Evolutionary conservation across 202 grass and related monocot genomes (phyloP), one percentile per base, ranked within the genome.

Genomic region (Digitaria exilis): DNA sequence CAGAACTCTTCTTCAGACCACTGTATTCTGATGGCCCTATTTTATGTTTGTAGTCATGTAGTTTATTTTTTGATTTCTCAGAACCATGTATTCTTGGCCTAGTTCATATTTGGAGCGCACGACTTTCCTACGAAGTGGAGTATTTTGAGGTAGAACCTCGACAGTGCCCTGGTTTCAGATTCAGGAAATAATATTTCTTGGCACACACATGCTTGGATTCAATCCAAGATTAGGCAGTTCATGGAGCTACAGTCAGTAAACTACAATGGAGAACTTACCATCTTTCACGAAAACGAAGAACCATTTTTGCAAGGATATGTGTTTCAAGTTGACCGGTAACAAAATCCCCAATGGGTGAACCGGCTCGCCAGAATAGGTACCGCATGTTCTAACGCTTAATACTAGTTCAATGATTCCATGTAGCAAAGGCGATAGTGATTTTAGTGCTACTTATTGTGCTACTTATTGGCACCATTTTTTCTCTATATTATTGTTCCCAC

Each of bases 301-400:
- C 82, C 96, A 99, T 77, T 99, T 99, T 15, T 96, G 96, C 87
- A 95, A 94, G 74, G 96, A 99, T 82, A 90, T 96, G 80, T 99
- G 96, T 84, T 92, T 77, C 81, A 96, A 99, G 77, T 88, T 99
- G 83, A 99, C 96, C 14, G 89, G 96, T 19, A 92, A 82, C 55
- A 77, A 80, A 76, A 92, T 99, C 75, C 91, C 93, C 29, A 98
- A 85, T 96, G 96, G 96, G 96, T 98, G 50, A 98, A 98, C 64
- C 85, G 96, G 43, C 96, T 98, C n/a, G 96, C 96, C 67, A 92
- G 91, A 88, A 94, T 98, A 90, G 96, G 96, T 98, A 98, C 43
- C 65, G 51, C 55, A 42, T 67, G 9, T 16, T 29, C 46, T 86
- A 32, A 69, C 71, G 29, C 59, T 68, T 85, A n/a, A 35, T 69